These are phyloP conservation scores for Arabidopsis thaliana DNA, from an alignment of 345 rosid genomes.

Conservation along the genomic window TAIR10.1 NC_003076.8:6660501-6661000, in stretches of 20 bases:
- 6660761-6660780: background rate
- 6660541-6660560: no score
- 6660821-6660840: conserved; percentile 41
- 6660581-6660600: no score
- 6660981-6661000: conserved; percentile 83
- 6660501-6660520: no score
- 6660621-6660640: background rate
- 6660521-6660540: no score
- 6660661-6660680: background rate
- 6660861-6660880: conserved; percentile 12
- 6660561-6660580: no score
- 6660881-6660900: conserved; percentile 36
- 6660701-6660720: background rate
- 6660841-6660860: conserved; percentile 33
- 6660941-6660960: conserved; percentile 84
- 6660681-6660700: background rate
- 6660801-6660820: background rate
- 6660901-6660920: conserved; percentile 48
- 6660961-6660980: conserved; percentile 83
- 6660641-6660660: background rate
- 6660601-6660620: no score
- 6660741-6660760: background rate
- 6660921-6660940: conserved; percentile 65
- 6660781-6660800: background rate
- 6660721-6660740: background rate